These are phyloP conservation scores for Paramyrothecium sp. DNA, from an alignment of 2,329 filamentous ascomycete species.

Conservation along the genomic window DNA sequence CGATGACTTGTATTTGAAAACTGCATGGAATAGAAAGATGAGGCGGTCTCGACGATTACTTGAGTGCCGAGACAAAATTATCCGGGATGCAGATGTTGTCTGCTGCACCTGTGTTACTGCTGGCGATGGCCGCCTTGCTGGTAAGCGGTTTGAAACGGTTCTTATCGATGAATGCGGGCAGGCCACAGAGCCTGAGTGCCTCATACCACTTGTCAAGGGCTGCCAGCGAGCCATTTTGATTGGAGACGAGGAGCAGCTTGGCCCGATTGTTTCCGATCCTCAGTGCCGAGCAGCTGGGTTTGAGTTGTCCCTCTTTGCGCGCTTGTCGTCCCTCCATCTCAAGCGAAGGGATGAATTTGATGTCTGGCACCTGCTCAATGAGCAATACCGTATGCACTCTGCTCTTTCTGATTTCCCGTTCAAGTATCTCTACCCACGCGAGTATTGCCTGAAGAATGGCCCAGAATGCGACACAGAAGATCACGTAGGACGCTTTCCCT, in stretches of 20 bases:
- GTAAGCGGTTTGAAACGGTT: conserved; percentile 98
- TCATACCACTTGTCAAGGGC: conserved; percentile 94
- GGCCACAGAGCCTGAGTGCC: conserved; percentile 96
- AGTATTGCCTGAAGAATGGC: conserved; percentile 93
- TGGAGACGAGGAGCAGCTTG: conserved; percentile 95
- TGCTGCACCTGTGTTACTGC: conserved; percentile 99
- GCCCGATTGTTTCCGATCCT: conserved; percentile 99
- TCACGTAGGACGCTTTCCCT: conserved; percentile 95
- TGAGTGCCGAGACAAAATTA: conserved; percentile 93
- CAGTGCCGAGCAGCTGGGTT: conserved; percentile 96
- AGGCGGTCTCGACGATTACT: too few species aligned
- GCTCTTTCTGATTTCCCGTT: conserved; percentile 96
- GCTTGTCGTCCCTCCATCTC: conserved; percentile 86
- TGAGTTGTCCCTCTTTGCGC: conserved; percentile 98
- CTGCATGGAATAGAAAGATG: conserved; percentile 91
- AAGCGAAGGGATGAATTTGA: too few species aligned
- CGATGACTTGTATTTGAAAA: conserved; percentile 98
- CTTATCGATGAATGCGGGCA: conserved; percentile 98
- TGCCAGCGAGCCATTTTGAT: conserved; percentile 98
- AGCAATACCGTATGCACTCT: conserved; percentile 99
- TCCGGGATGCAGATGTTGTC: conserved; percentile 93
- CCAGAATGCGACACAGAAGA: conserved; percentile 85
- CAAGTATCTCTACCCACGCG: conserved; percentile 99
- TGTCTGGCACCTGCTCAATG: conserved; percentile 90
- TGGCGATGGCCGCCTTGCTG: conserved; percentile 89